Conservation (phyloP, 257 asterid species). For the Thymus mandschuricus region DNA sequence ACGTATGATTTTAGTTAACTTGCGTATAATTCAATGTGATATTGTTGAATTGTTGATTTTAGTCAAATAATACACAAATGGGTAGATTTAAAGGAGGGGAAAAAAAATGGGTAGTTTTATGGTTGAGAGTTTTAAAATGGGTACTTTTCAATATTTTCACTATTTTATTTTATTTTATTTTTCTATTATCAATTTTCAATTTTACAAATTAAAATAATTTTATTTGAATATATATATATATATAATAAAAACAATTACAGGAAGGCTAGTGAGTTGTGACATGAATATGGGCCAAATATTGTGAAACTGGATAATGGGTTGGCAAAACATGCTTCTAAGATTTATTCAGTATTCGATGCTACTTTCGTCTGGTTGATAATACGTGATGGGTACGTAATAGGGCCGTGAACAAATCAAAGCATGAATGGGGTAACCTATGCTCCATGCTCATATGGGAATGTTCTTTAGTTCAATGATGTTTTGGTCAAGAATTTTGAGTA, state of each 20-base stretch:
- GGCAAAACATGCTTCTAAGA: not conserved
- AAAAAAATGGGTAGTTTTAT: too few species aligned
- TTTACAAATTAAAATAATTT: not conserved
- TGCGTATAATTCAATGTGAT: too few species aligned
- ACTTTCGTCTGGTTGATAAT: too few species aligned
- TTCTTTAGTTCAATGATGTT: slow-evolving; percentile 26
- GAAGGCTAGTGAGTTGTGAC: slow-evolving; percentile 12
- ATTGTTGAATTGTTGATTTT: too few species aligned
- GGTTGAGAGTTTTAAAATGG: too few species aligned
- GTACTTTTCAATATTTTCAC: not conserved
- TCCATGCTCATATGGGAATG: slow-evolving; percentile 22
- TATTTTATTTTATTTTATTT: not conserved
- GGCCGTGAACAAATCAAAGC: slow-evolving; percentile 18
- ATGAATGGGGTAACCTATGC: slow-evolving; percentile 22
- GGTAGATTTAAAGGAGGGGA: too few species aligned
- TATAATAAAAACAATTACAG: not conserved
- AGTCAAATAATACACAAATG: too few species aligned
- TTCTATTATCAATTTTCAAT: not conserved
- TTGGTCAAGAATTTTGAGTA: not conserved
- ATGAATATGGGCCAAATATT: not conserved
- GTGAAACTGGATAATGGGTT: not conserved
- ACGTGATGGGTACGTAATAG: too few species aligned
- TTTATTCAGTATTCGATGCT: too few species aligned
- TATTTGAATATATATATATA: too few species aligned
- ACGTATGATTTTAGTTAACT: too few species aligned